phyloP scores from a whole-genome alignment of 495 filamentous ascomycete species.

The Talaromyces trachyspermus region DNA sequence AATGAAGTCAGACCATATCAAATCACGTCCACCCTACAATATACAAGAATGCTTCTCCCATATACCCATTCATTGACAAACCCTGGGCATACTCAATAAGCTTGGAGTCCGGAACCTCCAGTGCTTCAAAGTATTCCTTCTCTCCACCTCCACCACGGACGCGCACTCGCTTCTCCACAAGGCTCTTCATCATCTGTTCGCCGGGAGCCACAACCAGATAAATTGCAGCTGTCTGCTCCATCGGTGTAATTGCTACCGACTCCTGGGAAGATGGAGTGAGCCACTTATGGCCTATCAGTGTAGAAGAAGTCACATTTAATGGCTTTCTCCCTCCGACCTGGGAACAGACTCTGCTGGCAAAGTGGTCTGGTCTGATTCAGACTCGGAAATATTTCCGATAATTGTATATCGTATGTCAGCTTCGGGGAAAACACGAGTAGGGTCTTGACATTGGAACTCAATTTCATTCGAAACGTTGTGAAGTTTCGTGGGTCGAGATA shows the following conservation, averaged over 20 bases:
- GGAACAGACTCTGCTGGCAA: background rate
- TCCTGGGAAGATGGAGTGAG: slow-evolving; percentile 20
- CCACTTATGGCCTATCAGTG: slow-evolving; percentile 12
- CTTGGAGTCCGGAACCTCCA: slow-evolving; percentile 16
- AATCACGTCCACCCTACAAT: slow-evolving; percentile 26
- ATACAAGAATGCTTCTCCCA: slow-evolving; percentile 25
- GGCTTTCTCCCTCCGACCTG: slow-evolving; percentile 1
- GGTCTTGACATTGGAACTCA: slow-evolving; percentile 22
- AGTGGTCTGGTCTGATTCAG: background rate
- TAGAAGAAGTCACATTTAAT: background rate
- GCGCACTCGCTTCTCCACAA: slow-evolving; percentile 18
- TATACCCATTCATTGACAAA: slow-evolving; percentile 17
- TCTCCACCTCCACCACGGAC: slow-evolving; percentile 18
- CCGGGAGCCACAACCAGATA: slow-evolving; percentile 24
- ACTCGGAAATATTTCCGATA: slow-evolving; percentile 8
- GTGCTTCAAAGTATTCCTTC: slow-evolving; percentile 13
- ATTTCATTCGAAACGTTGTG: slow-evolving; percentile 26
- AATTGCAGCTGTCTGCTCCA: slow-evolving; percentile 12
- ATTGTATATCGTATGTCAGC: slow-evolving; percentile 21
- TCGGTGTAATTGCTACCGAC: slow-evolving; percentile 14
- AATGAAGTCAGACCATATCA: background rate
- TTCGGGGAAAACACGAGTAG: slow-evolving; percentile 22
- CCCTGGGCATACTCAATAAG: slow-evolving; percentile 29
- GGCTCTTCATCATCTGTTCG: slow-evolving; percentile 19
- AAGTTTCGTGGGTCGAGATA: slow-evolving; percentile 28